These are phyloP conservation scores for Nothophytophthora sp. DNA, from an alignment of 352 stramenopile genomes.

Conservation along the genomic window DNA sequence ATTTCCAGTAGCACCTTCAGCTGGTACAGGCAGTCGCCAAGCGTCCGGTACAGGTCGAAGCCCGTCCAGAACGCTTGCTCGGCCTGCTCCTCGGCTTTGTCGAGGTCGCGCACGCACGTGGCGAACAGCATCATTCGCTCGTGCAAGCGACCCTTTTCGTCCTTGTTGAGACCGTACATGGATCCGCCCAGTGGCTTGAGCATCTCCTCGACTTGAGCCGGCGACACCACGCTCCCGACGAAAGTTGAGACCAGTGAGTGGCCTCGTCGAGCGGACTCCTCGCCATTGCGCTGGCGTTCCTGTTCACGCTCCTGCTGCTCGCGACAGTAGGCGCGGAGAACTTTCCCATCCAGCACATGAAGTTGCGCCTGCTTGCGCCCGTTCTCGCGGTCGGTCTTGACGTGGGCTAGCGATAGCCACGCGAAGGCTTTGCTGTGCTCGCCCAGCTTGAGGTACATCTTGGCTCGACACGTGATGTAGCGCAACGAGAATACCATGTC, in stretches of 20 bases:
- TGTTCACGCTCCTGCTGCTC: slow-evolving; percentile 53
- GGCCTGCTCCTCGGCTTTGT: slow-evolving; percentile 52
- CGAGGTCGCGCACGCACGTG: slow-evolving; percentile 38
- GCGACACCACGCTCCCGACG: slow-evolving; percentile 27
- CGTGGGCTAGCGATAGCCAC: slow-evolving; percentile 75
- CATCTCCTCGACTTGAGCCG: slow-evolving; percentile 50
- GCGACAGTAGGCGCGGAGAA: slow-evolving; percentile 54
- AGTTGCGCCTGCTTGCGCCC: slow-evolving; percentile 66
- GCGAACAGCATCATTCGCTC: slow-evolving; percentile 55
- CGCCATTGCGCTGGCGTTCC: slow-evolving; percentile 13
- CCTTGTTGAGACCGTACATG: slow-evolving; percentile 63
- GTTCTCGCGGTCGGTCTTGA: slow-evolving; percentile 80
- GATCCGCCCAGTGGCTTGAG: slow-evolving; percentile 59
- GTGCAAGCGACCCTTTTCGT: slow-evolving; percentile 56
- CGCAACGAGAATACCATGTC: slow-evolving; percentile 80
- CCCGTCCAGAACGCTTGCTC: slow-evolving; percentile 61
- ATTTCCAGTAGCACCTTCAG: slow-evolving; percentile 80
- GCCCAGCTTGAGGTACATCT: slow-evolving; percentile 56
- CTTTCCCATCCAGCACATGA: slow-evolving; percentile 63
- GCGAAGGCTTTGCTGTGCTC: slow-evolving; percentile 62
- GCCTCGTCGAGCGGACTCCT: slow-evolving; percentile 23
- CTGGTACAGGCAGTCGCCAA: slow-evolving; percentile 75
- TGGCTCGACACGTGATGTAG: slow-evolving; percentile 69
- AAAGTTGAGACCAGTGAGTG: slow-evolving; percentile 18
- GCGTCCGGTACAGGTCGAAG: slow-evolving; percentile 67